A percentile compares a stretch with the other conserved stretches of the same genome.
Evolutionary conservation across 345 rosid species (phyloP).

Genomic region (Cardamine chenopodiifolia): DNA sequence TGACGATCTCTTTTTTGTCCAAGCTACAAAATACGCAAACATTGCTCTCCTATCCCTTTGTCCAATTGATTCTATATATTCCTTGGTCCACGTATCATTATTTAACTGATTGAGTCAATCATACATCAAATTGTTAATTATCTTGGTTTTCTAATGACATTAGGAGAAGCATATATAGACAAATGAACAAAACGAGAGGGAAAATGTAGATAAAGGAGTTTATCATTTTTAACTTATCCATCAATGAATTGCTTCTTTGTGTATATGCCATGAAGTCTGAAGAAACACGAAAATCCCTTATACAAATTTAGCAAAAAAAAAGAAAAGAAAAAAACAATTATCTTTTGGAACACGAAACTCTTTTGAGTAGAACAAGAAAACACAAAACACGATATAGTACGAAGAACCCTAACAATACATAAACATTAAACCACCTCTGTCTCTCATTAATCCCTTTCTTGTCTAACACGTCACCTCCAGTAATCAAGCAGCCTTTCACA

Average conservation of each 20-base stretch:
- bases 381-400: constrained; percentile 78
- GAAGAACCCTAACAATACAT: constrained; percentile 79
- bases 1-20: constrained; percentile 20
- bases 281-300: not conserved
- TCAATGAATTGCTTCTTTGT: constrained; percentile 18
- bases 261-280: constrained; percentile 2
- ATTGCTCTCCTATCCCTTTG: not conserved
- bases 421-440: constrained; percentile 75
- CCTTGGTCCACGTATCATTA: constrained; percentile 1
- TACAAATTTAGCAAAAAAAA: constrained; percentile 7
- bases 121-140: not conserved
- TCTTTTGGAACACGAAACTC: constrained; percentile 74
- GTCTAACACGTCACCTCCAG: constrained; percentile 69
- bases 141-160: constrained; percentile 2
- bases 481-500: constrained; percentile 62
- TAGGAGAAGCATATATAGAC: too few relatives aligned
- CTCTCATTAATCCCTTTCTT: constrained; percentile 66
- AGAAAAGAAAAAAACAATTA: not conserved
- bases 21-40: constrained; percentile 5
- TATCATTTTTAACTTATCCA: not conserved
- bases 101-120: not conserved
- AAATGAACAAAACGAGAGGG: not conserved
- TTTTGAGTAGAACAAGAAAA: constrained; percentile 64
- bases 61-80: constrained; percentile 20
- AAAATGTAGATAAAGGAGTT: not conserved